Evolutionary conservation across 2,329 filamentous ascomycete genomes (phyloP).

Genomic region (Aspergillus unguis): DNA sequence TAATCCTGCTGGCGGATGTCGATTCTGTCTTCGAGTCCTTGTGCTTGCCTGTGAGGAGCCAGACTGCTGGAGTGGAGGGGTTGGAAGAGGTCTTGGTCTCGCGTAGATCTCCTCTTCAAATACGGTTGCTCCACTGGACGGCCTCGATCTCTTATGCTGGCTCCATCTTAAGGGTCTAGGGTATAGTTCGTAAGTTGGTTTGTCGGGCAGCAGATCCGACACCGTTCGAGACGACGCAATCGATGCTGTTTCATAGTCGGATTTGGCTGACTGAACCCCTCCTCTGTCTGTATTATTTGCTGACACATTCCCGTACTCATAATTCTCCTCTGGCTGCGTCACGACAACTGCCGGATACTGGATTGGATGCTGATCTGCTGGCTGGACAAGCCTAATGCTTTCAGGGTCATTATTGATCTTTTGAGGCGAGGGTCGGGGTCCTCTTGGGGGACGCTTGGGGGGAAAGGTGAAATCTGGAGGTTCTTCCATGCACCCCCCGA

Average conservation of each 20-base stretch:
- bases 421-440: conserved; percentile 14
- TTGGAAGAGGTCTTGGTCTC: conserved; percentile 16
- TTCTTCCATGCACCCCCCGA: conserved; percentile 39
- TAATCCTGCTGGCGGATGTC: conserved; percentile 24
- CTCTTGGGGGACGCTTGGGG: conserved; percentile 21
- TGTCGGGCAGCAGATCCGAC: conserved; percentile 38
- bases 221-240: conserved; percentile 36
- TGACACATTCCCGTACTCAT: conserved; percentile 2
- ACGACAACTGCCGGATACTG: conserved; percentile 21
- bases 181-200: conserved; percentile 32
- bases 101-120: conserved; percentile 41
- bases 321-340: conserved; percentile 14
- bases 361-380: conserved; percentile 19
- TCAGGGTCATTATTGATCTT: conserved; percentile 14
- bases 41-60: conserved; percentile 3
- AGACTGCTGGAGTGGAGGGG: conserved; percentile 13
- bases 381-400: conserved; percentile 20
- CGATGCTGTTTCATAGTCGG: conserved; percentile 29
- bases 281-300: conserved; percentile 22
- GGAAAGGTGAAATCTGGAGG: conserved; percentile 31
- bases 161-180: conserved; percentile 38
- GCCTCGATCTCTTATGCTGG: conserved; percentile 21
- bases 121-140: conserved; percentile 32
- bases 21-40: conserved; percentile 4
- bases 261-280: conserved; percentile 28